Evolutionary conservation across 148 eudicot genomes (phyloP).

Genomic region (Amaranthus cruentus): DNA sequence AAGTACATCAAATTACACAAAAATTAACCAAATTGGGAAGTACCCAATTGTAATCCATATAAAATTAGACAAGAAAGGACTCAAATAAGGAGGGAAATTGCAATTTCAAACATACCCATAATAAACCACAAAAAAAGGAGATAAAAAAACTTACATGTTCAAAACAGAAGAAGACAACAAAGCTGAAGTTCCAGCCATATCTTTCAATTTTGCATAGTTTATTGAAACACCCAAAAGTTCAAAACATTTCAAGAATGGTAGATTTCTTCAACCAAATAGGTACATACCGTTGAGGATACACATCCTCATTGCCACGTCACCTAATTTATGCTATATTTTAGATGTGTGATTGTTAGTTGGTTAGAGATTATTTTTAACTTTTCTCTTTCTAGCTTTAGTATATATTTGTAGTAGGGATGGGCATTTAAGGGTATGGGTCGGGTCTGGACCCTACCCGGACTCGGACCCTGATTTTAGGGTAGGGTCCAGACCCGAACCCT

Average conservation of each 20-base stretch:
- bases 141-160: slow-evolving; percentile 22
- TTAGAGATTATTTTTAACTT: no score
- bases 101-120: slow-evolving; percentile 16
- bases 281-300: background rate
- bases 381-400: no score
- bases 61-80: slow-evolving; percentile 1
- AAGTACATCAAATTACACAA: background rate
- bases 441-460: no score
- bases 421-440: no score
- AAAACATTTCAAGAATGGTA: slow-evolving; percentile 21
- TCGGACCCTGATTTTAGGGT: no score
- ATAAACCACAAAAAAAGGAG: slow-evolving; percentile 1
- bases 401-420: no score
- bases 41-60: slow-evolving; percentile 1
- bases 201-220: slow-evolving; percentile 10
- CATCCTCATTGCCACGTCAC: no score
- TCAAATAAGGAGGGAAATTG: slow-evolving; percentile 25
- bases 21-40: slow-evolving; percentile 9
- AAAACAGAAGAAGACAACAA: slow-evolving; percentile 17
- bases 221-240: background rate
- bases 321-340: no score
- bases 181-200: slow-evolving; percentile 23
- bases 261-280: slow-evolving; percentile 10
- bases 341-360: no score
- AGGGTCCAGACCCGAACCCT: no score